Base-by-base conservation (phyloP, 768 basidiomycete genomes). In the Russula ochroleuca region DNA sequence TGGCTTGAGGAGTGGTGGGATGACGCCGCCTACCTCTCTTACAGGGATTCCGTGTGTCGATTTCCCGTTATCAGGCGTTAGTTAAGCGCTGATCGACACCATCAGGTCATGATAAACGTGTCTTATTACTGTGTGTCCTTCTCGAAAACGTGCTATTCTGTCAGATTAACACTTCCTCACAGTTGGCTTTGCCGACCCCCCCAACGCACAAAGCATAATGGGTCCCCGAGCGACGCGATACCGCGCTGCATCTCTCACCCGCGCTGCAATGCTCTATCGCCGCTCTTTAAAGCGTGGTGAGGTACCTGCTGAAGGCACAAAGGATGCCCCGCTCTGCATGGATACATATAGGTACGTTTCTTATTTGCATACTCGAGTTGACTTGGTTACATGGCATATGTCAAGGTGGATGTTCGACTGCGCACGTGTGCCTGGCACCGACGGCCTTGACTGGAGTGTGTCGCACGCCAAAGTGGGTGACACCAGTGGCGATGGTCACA, bases 1-100 rank as follows among this genome's bases (percentile, higher is more conserved):
- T 98, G 94, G 94, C 78, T 98, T 28, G 90, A 92, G 69, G 83
- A 90, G 62, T 97, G 95, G 93, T 98, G 95, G 94, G 94, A 98
- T 72, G 87, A 92, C 67, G 73, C 72, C 17, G 91, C 78, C 0
- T 98, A 97, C 71, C 79, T 94, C 69, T 81, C 84, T 5, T 98
- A 94, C 72, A 78, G 94, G 57, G 94, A 95, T 69, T 87, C 92
- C 55, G 91, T 90, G 68, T 57, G 85, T 69, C 2, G 31, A n/a
- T 25, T 43, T 17, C 45, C 15, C 25, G 25, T n/a, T 25, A 11
- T 58, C 35, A 3, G 57, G 25, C 28, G 8, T 0, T 43, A n/a
- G 28, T 14, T 43, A 31, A 40, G 10, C 51, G 28, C 49, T 63
- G 65, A 50, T 67, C 51, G n/a, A 38, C 3, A 31, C 43, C 21